Evolutionary conservation across 108 stramenopile species (phyloP).

Genomic region (Cylindrotheca closterium): DNA sequence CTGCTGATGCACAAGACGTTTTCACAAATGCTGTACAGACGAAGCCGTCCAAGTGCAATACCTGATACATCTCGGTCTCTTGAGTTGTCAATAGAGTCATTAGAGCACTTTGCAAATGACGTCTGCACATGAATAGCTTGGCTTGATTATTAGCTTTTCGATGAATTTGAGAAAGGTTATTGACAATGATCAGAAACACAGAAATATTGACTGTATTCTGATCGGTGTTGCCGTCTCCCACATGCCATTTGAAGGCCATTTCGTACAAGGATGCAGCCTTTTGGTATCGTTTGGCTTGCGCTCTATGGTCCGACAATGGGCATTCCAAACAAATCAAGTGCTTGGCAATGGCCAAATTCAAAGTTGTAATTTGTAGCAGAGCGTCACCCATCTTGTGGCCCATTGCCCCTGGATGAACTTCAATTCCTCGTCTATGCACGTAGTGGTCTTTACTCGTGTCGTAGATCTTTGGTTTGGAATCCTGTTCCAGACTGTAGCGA

Average conservation of each 20-base stretch:
- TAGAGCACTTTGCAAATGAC: constrained; percentile 9
- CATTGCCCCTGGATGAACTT: background rate
- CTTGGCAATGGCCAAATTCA: constrained; percentile 15
- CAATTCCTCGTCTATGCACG: background rate
- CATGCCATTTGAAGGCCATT: constrained; percentile 2
- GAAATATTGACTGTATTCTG: background rate
- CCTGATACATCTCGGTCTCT: no score
- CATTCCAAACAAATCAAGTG: constrained; percentile 5
- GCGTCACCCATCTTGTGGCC: constrained; percentile 9
- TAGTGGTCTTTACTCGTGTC: background rate
- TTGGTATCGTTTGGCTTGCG: background rate
- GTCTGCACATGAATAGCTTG: constrained; percentile 10
- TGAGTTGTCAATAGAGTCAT: background rate
- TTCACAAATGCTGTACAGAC: background rate
- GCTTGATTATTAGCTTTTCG: constrained; percentile 4
- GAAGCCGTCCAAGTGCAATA: no score
- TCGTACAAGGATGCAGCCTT: constrained; percentile 10
- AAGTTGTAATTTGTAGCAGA: constrained; percentile 7
- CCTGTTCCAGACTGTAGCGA: background rate
- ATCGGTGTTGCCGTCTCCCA: constrained; percentile 8
- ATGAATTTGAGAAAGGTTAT: constrained; percentile 19
- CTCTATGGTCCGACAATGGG: constrained; percentile 2
- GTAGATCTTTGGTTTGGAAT: background rate
- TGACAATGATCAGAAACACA: constrained; percentile 6
- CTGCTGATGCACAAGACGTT: background rate